Conservation (phyloP, 495 filamentous ascomycete genomes). For the Choiromyces venosus region DNA sequence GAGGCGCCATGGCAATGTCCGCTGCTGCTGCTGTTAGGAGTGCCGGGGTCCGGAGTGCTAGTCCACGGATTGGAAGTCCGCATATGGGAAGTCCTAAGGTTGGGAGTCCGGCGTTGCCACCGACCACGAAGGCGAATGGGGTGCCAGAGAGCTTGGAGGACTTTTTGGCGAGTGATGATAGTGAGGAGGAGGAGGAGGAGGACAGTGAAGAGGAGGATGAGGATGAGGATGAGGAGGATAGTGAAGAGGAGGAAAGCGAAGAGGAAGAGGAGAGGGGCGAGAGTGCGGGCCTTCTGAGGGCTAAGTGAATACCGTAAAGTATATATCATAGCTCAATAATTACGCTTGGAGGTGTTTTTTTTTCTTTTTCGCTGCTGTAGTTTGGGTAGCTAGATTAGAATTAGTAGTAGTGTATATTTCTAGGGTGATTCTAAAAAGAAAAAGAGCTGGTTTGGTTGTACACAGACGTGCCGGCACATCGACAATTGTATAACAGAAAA, state of each 20-base stretch:
- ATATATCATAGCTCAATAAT: neutral
- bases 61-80: slow-evolving; percentile 26
- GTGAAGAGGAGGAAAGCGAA: slow-evolving; percentile 50
- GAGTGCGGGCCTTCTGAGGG: slow-evolving; percentile 17
- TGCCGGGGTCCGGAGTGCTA: slow-evolving; percentile 56
- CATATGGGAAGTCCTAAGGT: slow-evolving; percentile 42
- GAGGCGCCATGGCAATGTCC: slow-evolving; percentile 28
- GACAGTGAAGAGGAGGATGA: slow-evolving; percentile 16
- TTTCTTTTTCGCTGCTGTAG: neutral
- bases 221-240: slow-evolving; percentile 17
- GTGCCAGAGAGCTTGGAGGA: slow-evolving; percentile 70
- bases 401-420: neutral
- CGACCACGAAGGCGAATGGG: slow-evolving; percentile 42
- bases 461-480: too few species aligned
- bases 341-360: neutral
- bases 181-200: slow-evolving; percentile 14
- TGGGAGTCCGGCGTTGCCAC: slow-evolving; percentile 30
- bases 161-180: slow-evolving; percentile 59
- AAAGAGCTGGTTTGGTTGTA: neutral
- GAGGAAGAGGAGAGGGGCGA: slow-evolving; percentile 50
- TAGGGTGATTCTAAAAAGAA: neutral
- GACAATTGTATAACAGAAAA: too few species aligned
- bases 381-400: neutral
- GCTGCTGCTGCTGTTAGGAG: slow-evolving; percentile 59
- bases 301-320: slow-evolving; percentile 6